Evolutionary conservation across 1,284 basidiomycete genomes (phyloP), one percentile per base, ranked within the genome.

Genomic region (Tranzscheliella williamsii): DNA sequence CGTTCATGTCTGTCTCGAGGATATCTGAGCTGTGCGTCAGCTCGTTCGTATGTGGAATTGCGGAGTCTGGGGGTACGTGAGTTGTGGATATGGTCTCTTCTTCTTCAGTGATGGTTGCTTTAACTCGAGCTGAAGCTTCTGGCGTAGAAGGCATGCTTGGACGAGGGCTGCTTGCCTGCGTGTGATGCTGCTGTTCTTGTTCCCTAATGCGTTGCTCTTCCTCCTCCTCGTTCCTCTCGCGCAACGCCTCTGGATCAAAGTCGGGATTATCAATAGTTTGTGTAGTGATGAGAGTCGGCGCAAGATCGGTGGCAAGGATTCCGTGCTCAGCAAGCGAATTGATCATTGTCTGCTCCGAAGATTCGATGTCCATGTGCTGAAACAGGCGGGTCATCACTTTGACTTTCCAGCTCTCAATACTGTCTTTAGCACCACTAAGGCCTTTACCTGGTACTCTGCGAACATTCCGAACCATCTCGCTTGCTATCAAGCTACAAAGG

Each of bases 301-400:
- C 68, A 17, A 77, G 56, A 37, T 77, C 75, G n/a, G 66, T 56
- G 18, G 72, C 42, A 2, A 73, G 60, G 0, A 77, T 73, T 13
- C 75, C 75, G 39, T 77, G 75, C 26, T 67, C 54, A 4, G 71
- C 68, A 11, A 77, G 43, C 7, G 72, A 75, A 26, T 76, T 70
- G 44, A 77, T 77, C 75, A 77, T 77, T n/a, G 40, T 39, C 54
- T 77, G 73, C 45, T 77, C 73, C 24, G 52, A 44, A 12, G 46
- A 38, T 27, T 77, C 75, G 17, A 77, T 75, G 32, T 75, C 75
- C 65, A 77, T 73, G 46, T 77, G 75, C 50, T 76, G 72, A 39
- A 70, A 77, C 34, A 77, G 55, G 22, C 74, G 69, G 23, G 73
- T 64, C 69, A 76, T 73, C 47, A 76, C 71, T 17, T 68, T 70